Conservation (phyloP, 331 rosid species). For the Stylosanthes scabra region DNA sequence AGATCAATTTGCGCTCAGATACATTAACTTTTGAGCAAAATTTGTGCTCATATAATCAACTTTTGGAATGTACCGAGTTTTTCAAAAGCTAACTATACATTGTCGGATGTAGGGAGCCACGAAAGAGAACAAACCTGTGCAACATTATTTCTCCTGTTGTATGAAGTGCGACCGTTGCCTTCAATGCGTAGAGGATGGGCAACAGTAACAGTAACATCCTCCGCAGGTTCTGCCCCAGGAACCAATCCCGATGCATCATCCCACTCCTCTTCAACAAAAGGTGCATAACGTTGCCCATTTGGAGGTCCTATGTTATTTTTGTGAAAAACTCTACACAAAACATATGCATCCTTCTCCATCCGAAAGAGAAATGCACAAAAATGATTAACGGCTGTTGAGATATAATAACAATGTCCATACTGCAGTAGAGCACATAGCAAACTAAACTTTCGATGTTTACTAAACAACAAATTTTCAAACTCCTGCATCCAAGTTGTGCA, state of each 20-base stretch:
- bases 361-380: slow-evolving; percentile 54
- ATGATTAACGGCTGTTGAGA: slow-evolving; percentile 25
- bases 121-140: slow-evolving; percentile 66
- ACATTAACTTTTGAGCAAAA: too few relatives aligned
- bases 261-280: slow-evolving; percentile 98
- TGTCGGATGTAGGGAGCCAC: too few relatives aligned
- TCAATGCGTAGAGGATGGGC: slow-evolving; percentile 39
- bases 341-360: slow-evolving; percentile 92
- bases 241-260: slow-evolving; percentile 67
- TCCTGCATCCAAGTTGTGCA: slow-evolving; percentile 45
- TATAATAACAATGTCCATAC: slow-evolving; percentile 47
- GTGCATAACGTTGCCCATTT: slow-evolving; percentile 97
- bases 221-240: slow-evolving; percentile 64
- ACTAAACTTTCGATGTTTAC: slow-evolving; percentile 26
- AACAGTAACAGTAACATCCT: slow-evolving; percentile 38
- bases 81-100: too few relatives aligned
- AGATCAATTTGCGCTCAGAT: too few relatives aligned
- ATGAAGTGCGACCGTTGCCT: slow-evolving; percentile 45
- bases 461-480: slow-evolving; percentile 43
- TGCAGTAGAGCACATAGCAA: slow-evolving; percentile 37
- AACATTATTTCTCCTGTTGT: slow-evolving; percentile 45
- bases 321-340: slow-evolving; percentile 97
- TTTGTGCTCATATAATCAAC: too few relatives aligned
- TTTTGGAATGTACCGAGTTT: too few relatives aligned
- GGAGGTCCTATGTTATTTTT: slow-evolving; percentile 99